Evolutionary conservation across 768 basidiomycete genomes (phyloP).

Genomic region (Russula abietina): DNA sequence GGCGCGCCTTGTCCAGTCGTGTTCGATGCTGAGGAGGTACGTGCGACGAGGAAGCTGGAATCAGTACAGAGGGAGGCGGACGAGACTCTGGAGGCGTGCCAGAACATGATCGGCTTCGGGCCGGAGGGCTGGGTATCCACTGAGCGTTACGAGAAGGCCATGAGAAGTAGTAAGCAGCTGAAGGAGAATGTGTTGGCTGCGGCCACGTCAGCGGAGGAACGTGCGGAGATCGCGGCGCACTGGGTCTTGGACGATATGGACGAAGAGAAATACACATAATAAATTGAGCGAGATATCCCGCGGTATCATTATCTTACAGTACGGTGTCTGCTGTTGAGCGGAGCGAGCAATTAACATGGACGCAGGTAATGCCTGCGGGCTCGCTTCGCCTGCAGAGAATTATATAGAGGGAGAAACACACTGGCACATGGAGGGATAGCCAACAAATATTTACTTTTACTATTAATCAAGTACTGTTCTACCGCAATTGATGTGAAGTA

Average conservation of each 20-base stretch:
- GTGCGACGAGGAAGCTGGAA: slow-evolving; percentile 37
- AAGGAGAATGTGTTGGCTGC: not conserved
- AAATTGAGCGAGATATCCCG: not conserved
- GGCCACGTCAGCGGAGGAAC: slow-evolving; percentile 27
- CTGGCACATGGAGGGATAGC: no score
- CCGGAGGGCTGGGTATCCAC: not conserved
- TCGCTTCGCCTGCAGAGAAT: no score
- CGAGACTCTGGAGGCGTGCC: not conserved
- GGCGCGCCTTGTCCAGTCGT: slow-evolving; percentile 40
- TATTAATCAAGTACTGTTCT: no score
- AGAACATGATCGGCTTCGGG: not conserved
- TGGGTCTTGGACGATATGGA: slow-evolving; percentile 48
- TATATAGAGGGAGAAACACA: no score
- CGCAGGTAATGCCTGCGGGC: no score
- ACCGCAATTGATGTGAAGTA: no score
- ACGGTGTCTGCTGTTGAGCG: no score
- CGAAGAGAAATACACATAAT: slow-evolving; percentile 41
- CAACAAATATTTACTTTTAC: no score
- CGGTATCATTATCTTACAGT: no score
- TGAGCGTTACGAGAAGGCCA: not conserved
- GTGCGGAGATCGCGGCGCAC: slow-evolving; percentile 23
- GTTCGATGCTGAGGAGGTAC: slow-evolving; percentile 43
- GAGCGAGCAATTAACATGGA: no score
- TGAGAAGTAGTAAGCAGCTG: not conserved
- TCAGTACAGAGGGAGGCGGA: not conserved